These are phyloP conservation scores for Mytilinidion resinicola DNA, from an alignment of 495 filamentous ascomycete species.

Conservation along the genomic window DNA sequence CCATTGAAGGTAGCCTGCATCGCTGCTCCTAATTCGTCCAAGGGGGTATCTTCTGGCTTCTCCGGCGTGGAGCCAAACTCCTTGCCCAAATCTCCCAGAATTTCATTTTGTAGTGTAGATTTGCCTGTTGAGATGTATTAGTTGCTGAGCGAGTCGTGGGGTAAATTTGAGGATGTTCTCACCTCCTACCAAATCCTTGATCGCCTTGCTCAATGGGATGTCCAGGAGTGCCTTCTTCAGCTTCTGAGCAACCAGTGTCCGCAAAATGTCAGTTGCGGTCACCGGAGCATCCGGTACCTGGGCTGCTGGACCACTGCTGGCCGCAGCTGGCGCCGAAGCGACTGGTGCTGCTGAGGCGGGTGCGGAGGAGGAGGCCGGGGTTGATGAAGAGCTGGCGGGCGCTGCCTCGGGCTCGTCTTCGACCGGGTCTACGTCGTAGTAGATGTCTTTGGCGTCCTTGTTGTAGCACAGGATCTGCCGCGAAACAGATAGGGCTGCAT, in stretches of 20 bases:
- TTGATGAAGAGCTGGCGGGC: constrained; percentile 43
- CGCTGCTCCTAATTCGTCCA: constrained; percentile 89
- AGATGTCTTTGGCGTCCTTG: constrained; percentile 98
- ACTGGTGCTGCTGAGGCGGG: constrained; percentile 31
- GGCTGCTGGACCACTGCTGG: constrained; percentile 81
- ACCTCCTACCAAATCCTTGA: constrained; percentile 98
- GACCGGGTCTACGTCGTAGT: constrained; percentile 95
- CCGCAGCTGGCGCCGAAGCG: constrained; percentile 50
- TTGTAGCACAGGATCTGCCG: constrained; percentile 98
- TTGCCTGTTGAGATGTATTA: constrained; percentile 55
- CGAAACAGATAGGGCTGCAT: constrained; percentile 91
- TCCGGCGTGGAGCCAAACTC: constrained; percentile 98
- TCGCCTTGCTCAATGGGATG: constrained; percentile 90
- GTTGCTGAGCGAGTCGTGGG: not conserved
- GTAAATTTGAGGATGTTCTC: constrained; percentile 35
- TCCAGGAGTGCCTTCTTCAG: constrained; percentile 88
- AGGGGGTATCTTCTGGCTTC: constrained; percentile 94
- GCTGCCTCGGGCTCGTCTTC: constrained; percentile 75
- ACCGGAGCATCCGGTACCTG: constrained; percentile 82
- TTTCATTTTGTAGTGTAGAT: constrained; percentile 96
- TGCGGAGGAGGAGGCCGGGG: constrained; percentile 49
- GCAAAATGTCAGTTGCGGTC: constrained; percentile 79
- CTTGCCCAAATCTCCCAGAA: constrained; percentile 90
- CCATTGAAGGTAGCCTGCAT: constrained; percentile 99
- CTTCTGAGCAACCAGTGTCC: constrained; percentile 94